Conservation (phyloP, 805 yeast genomes). For the Lipomyces yamadae region DNA sequence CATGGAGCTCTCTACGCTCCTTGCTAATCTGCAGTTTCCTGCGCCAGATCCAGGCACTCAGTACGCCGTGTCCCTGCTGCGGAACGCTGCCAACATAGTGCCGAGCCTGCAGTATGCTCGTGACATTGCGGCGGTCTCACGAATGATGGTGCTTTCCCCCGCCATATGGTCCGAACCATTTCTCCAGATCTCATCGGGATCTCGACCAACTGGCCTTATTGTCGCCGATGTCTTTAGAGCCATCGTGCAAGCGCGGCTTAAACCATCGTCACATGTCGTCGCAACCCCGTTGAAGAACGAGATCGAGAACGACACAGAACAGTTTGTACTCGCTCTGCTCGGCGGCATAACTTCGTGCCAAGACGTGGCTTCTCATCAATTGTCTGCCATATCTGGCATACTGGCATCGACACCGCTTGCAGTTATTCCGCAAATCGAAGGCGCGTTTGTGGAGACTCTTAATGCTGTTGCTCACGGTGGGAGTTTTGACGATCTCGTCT, state of each 20-base stretch:
- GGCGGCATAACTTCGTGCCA: constrained; percentile 18
- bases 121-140: constrained; percentile 27
- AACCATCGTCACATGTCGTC: background rate
- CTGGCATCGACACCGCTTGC: constrained; percentile 12
- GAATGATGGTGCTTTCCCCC: constrained; percentile 28
- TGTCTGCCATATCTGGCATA: constrained; percentile 25
- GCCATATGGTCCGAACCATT: constrained; percentile 19
- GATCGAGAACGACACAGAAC: background rate
- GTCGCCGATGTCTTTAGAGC: constrained; percentile 23
- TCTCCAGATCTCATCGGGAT: background rate
- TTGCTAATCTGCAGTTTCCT: constrained; percentile 27
- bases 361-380: constrained; percentile 1
- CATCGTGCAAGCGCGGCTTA: constrained; percentile 14
- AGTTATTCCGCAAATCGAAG: constrained; percentile 10
- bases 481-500: constrained; percentile 1
- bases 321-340: constrained; percentile 15
- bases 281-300: background rate
- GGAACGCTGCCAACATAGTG: constrained; percentile 13
- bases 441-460: constrained; percentile 15
- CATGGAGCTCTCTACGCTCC: constrained; percentile 20
- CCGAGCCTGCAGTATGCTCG: constrained; percentile 13
- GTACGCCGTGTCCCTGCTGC: constrained; percentile 12
- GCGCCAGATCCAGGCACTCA: background rate
- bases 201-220: constrained; percentile 5
- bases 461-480: constrained; percentile 5